phyloP scores from a whole-genome alignment of 345 rosid genomes.

The Linum tenue region DNA sequence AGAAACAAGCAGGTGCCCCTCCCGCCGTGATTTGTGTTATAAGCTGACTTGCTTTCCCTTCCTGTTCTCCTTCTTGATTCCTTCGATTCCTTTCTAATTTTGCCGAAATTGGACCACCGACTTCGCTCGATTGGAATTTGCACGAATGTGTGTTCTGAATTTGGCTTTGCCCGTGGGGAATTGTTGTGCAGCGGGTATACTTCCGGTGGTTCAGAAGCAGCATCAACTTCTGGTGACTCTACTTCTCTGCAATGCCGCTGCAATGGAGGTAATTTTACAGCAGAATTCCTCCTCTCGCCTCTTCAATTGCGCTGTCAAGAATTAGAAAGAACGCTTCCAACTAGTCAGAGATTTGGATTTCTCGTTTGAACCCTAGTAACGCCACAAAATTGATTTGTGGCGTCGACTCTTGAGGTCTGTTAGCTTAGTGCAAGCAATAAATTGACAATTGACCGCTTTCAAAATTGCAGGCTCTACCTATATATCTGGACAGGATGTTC shows the following conservation, averaged over 20 bases:
- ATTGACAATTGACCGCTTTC: conserved; percentile 10
- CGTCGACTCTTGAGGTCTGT: neutral
- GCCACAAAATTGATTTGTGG: neutral
- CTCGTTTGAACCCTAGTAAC: neutral
- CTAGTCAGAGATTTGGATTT: neutral
- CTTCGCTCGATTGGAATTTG: neutral
- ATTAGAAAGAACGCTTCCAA: neutral
- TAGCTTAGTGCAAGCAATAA: neutral
- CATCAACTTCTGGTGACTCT: conserved; percentile 92
- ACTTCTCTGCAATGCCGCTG: conserved; percentile 72
- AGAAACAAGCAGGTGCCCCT: conserved; percentile 73
- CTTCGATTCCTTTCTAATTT: neutral
- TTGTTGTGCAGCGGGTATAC: conserved; percentile 50
- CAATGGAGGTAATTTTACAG: conserved; percentile 76
- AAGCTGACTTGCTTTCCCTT: neutral
- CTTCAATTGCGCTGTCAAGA: neutral
- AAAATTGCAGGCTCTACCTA: conserved; percentile 74
- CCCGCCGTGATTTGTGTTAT: neutral
- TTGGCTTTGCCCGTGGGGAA: neutral
- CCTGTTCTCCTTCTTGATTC: neutral
- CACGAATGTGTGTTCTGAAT: neutral
- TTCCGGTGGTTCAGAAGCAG: conserved; percentile 89
- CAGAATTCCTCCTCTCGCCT: neutral
- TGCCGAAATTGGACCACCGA: neutral
- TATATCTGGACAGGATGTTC: conserved; percentile 85